Conservation (phyloP, 2,329 filamentous ascomycete species). For the Zymoseptoria crescenta region DNA sequence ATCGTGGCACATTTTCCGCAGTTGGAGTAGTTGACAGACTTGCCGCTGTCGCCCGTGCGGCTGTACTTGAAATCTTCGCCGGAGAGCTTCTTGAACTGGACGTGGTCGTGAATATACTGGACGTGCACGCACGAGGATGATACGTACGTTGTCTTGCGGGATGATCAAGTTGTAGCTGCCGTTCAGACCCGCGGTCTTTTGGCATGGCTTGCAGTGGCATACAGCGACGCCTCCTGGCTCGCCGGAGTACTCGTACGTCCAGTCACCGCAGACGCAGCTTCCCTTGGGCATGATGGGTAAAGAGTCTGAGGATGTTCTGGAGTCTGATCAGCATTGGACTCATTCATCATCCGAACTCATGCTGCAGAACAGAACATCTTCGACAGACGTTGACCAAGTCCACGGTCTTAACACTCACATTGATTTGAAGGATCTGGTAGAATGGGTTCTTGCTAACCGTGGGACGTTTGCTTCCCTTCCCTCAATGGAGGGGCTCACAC, state of each 20-base stretch:
- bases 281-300: constrained; percentile 6
- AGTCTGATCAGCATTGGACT: neutral
- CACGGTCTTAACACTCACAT: neutral
- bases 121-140: too few species aligned
- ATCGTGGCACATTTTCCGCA: constrained; percentile 26
- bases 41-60: constrained; percentile 26
- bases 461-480: neutral
- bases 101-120: constrained; percentile 1
- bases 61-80: constrained; percentile 20
- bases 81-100: constrained; percentile 24
- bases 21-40: constrained; percentile 25
- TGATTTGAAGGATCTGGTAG: neutral
- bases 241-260: constrained; percentile 29
- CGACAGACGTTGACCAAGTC: neutral
- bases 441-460: neutral
- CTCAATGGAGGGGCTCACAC: neutral
- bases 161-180: constrained; percentile 26
- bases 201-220: constrained; percentile 28
- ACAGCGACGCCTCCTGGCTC: constrained; percentile 22
- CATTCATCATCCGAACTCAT: neutral
- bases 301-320: neutral
- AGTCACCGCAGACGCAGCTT: constrained; percentile 29
- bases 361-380: neutral
- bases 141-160: constrained; percentile 18
- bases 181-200: constrained; percentile 26